Conservation (phyloP, 306 rosid genomes). For the Cicer yamashitae region DNA sequence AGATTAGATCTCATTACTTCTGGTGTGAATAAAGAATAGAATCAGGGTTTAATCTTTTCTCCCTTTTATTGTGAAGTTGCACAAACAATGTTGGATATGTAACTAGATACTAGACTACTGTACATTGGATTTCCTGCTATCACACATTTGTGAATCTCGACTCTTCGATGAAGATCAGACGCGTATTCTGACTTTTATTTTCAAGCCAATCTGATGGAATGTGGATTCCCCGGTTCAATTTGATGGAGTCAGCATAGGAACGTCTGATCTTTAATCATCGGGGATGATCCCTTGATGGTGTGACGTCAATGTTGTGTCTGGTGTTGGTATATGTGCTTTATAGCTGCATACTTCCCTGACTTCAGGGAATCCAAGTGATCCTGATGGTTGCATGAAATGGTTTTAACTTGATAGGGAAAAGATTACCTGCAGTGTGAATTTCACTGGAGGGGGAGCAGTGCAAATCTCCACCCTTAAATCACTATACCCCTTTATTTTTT, state of each 20-base stretch:
- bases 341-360: not conserved
- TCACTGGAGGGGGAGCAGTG: too few species aligned
- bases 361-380: not conserved
- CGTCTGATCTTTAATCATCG: not conserved
- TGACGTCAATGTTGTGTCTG: not conserved
- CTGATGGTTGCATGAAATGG: not conserved
- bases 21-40: not conserved
- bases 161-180: not conserved
- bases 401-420: not conserved
- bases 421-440: too few species aligned
- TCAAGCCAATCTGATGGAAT: not conserved
- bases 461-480: too few species aligned
- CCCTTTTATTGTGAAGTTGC: not conserved
- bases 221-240: not conserved
- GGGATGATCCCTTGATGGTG: not conserved
- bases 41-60: not conserved
- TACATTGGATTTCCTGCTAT: not conserved
- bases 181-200: not conserved
- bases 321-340: too few species aligned
- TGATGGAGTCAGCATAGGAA: not conserved
- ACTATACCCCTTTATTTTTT: too few species aligned
- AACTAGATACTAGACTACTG: not conserved
- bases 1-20: conserved; percentile 6
- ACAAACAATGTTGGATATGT: not conserved
- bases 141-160: not conserved